These are phyloP conservation scores for Circinella umbellata DNA, from an alignment of 371 early-diverging fungal species.

Conservation along the genomic window DNA sequence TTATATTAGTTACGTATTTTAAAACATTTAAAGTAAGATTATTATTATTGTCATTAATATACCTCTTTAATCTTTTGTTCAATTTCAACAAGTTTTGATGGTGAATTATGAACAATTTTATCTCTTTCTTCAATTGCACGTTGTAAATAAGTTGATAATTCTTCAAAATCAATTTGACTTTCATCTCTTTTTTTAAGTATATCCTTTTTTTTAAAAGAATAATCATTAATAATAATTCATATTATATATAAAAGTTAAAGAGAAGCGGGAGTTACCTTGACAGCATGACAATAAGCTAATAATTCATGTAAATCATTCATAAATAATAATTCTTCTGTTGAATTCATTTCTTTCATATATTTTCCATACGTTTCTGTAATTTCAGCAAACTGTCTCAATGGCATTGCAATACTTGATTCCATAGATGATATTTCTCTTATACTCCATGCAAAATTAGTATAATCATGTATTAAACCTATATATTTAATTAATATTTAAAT, in stretches of 20 bases:
- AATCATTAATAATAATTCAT: too few species aligned
- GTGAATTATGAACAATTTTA: conserved; percentile 1
- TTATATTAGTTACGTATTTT: too few species aligned
- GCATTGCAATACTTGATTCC: conserved; percentile 82
- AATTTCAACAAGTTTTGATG: conserved; percentile 12
- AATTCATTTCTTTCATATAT: conserved; percentile 66
- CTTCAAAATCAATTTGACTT: conserved; percentile 93
- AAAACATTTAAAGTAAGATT: too few species aligned
- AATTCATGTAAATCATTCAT: conserved; percentile 86
- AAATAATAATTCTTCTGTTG: conserved; percentile 76
- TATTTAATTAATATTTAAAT: neutral
- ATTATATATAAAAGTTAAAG: too few species aligned
- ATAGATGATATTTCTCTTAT: conserved; percentile 77
- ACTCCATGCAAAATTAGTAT: conserved; percentile 76
- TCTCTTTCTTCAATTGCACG: conserved; percentile 58
- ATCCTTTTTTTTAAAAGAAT: conserved; percentile 46
- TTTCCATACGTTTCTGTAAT: conserved; percentile 69
- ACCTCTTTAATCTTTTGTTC: conserved; percentile 10
- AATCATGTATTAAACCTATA: conserved; percentile 77
- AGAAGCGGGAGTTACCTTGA: conserved; percentile 59
- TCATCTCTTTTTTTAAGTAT: conserved; percentile 84
- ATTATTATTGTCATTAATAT: neutral
- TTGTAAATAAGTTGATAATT: conserved; percentile 75
- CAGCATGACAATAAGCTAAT: conserved; percentile 83
- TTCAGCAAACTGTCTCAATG: conserved; percentile 77